Base-by-base conservation (phyloP, 305 asterid genomes). In the Nicotiana rustica region DNA sequence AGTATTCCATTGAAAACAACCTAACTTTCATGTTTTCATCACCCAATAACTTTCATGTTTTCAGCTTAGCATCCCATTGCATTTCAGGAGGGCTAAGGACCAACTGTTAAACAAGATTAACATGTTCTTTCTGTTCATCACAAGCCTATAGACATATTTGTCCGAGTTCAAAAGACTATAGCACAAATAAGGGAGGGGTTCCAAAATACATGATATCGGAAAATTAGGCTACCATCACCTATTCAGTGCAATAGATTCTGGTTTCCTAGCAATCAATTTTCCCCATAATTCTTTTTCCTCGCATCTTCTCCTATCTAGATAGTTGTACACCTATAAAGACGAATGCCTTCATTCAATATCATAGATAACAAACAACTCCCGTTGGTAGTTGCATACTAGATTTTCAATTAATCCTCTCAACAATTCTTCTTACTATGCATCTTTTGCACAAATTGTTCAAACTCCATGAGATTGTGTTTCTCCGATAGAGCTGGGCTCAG, bases 391-490 rank as follows among this genome's bases (percentile, higher is more conserved):
- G 56, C 60, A 55, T 13, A 55, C 4, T 55, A 80, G 79, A 3
- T 47, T 56, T 14, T 56, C 5, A 56, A 1, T 56, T 4, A 56
- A 56, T 56, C 61, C 61, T 56, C 61, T 56, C 61, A 15, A 56
- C 18, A 15, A 1, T 56, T 55, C 5, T 55, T 44, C 25, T 85
- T 87, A 90, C 96, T 95, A 33, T 93, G 97, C 96, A 93, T 88
- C 84, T 89, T 81, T 60, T 82, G 87, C 8, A 92, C 88, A 84
- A 93, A 92, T 61, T 85, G 82, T 62, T 89, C 90, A 78, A 93
- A 93, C 89, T 92, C 96, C 62, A 44, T 10, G 75, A 92, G 59
- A 80, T 92, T 91, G 81, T 83, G 83, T 14, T 81, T 76, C 89
- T 92, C 93, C 90, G 90, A 52, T 68, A 93, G 86, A 49, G 67